These are phyloP conservation scores for Ceratocystiopsis brevicomis DNA, from an alignment of 2,329 filamentous ascomycete genomes.

Conservation along the genomic window DNA sequence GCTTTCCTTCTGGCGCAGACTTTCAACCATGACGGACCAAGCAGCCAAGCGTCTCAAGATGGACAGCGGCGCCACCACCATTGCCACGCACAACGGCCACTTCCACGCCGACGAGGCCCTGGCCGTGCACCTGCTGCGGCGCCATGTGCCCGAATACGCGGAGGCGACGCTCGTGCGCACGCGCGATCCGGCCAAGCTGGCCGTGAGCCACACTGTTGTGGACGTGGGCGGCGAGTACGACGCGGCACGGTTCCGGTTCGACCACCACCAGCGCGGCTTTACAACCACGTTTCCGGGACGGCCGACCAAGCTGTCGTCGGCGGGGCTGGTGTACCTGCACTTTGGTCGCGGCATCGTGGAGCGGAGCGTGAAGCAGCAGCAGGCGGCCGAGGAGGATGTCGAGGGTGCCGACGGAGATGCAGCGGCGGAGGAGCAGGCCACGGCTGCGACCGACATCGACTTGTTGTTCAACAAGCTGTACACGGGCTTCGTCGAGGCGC, in stretches of 20 bases:
- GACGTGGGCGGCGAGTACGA: conserved; percentile 97
- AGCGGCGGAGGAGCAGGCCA: conserved; percentile 10
- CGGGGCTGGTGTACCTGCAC: conserved; percentile 88
- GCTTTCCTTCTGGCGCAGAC: conserved; percentile 17
- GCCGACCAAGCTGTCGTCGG: conserved; percentile 77
- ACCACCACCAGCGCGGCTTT: conserved; percentile 95
- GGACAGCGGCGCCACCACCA: conserved; percentile 32
- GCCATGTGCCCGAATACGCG: conserved; percentile 58
- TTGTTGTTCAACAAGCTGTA: conserved; percentile 80
- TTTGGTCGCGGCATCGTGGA: conserved; percentile 76
- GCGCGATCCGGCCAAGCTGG: conserved; percentile 61
- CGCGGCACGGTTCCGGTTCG: conserved; percentile 56
- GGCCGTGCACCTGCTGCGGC: conserved; percentile 85
- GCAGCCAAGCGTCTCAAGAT: conserved; percentile 74
- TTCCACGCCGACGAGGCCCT: conserved; percentile 98
- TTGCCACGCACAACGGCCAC: conserved; percentile 94
- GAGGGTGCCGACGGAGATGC: conserved; percentile 25
- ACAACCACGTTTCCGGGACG: conserved; percentile 65
- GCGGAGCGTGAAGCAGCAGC: conserved; percentile 28
- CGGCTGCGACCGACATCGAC: conserved; percentile 44
- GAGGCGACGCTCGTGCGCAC: conserved; percentile 63
- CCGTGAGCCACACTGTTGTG: conserved; percentile 80
- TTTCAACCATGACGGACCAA: conserved; percentile 39
- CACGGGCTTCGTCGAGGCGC: conserved; percentile 79
- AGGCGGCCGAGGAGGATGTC: not conserved